Evolutionary conservation across 441 rosid genomes (phyloP), one percentile per base, ranked within the genome.

Genomic region (Erysimum pusillum): DNA sequence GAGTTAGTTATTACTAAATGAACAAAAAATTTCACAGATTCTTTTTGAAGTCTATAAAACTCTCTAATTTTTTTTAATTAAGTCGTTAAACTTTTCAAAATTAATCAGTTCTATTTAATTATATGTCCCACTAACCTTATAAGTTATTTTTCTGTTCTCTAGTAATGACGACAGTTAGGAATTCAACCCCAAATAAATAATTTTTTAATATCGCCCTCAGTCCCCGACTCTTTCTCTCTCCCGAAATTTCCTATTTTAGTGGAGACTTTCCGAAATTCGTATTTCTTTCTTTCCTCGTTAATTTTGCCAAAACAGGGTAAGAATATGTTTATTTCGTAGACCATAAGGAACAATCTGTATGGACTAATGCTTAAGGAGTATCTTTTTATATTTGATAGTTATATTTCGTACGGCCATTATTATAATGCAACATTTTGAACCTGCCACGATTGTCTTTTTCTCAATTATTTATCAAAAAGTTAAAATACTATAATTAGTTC

Each of bases 401-500:
- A 74, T 39, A 28, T 41, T 4, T 75, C 64, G 57, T 61, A 76
- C 69, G 64, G 20, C 15, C 14, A 48, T 36, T 77, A 49, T 49
- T 57, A 4, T 58, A 58, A 70, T 64, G 44, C 13, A 57, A 57
- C 46, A 65, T 48, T 74, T 65, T 58, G 67, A 72, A 66, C 63
- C 76, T 64, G 69, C 57, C 67, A 32, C 34, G 53, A 51, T 58
- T 35, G 73, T 58, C 73, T 7, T 63, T 36, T 42, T 77, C 36
- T 59, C 22, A 11, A 7, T 39, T 58, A 9, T 64, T 39, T 53
- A 52, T 60, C 9, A 20, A 22, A 63, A 57, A 12, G 41, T 49
- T 66, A 54, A 15, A 20, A 51, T 72, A 66, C 72, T 56, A 77
- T 51, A 71, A 63, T 42, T 60, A 69, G 77, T 64, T 60, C 69